Evolutionary conservation across 2,329 filamentous ascomycete species (phyloP).

Genomic region (Aspergillus quadricinctus): DNA sequence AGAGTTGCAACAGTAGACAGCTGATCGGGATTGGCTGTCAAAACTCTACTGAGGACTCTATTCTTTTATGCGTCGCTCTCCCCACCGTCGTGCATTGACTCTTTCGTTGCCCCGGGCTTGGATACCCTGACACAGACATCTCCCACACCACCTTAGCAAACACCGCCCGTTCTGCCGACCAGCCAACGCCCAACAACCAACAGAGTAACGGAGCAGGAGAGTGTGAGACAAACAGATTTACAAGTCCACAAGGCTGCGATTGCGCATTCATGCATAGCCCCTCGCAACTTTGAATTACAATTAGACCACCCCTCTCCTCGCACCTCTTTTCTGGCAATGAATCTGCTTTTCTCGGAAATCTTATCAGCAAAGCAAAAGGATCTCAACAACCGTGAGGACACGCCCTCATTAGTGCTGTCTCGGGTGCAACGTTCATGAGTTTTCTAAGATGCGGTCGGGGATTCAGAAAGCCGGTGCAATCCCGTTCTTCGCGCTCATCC

Average conservation of each 20-base stretch:
- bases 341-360: background rate
- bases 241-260: background rate
- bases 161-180: constrained; percentile 5
- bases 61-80: background rate
- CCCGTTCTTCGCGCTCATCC: constrained; percentile 29
- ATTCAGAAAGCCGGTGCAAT: constrained; percentile 31
- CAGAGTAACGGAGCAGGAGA: background rate
- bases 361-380: background rate
- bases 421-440: constrained; percentile 9
- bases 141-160: background rate
- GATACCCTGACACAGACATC: background rate
- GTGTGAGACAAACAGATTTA: background rate
- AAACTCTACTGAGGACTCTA: background rate
- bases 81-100: constrained; percentile 5
- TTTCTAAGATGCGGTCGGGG: constrained; percentile 32
- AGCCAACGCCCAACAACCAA: constrained; percentile 1
- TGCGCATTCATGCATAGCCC: constrained; percentile 1
- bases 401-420: constrained; percentile 3
- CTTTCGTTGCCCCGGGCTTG: constrained; percentile 8
- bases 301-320: background rate
- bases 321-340: constrained; percentile 12
- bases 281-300: constrained; percentile 1
- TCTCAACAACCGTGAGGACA: background rate
- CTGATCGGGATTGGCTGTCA: background rate
- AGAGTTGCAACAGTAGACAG: background rate